Base-by-base conservation (phyloP, 331 rosid genomes). In the Acacia pycnantha region DNA sequence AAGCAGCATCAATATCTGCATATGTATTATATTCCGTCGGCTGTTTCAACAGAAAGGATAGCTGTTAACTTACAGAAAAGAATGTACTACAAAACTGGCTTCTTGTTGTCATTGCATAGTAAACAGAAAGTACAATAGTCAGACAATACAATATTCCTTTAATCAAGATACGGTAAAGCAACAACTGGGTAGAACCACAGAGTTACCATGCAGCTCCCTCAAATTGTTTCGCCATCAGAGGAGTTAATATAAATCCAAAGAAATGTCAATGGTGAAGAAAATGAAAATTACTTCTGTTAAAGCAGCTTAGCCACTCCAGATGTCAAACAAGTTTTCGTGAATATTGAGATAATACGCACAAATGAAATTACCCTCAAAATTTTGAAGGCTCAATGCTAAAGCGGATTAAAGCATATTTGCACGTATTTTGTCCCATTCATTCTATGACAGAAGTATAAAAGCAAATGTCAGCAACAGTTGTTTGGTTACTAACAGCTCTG, bases 1-100 rank as follows among this genome's bases (percentile, higher is more conserved):
- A 93, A 64, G 95, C 97, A 75, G 97, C 97, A 78, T 91, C 97
- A 73, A 95, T 93, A 90, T 95, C 97, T 67, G 97, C 91, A 82
- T 95, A 95, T 43, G 98, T 95, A 82, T 95, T 95, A 88, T 47
- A 93, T 84, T 95, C 98, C 86, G 93, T 88, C 71, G 98, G 95
- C 97, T 95, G 97, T 88, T 89, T 85, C 90, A 86, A 85, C 83
- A 86, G 80, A 73, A 85, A 72, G 73, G 71, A 77, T 54, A 62
- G 62, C 64, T 61, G 89, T 91, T 75, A 89, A 87, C 72, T 79
- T 51, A 56, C 67, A 67, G 80, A 56, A 27, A 74, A 77, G 61
- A 54, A 70, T 67, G 70, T 31, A 82, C 58, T 72, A 46, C 31
- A 82, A 66, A 80, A 61, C 21, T 46, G n/a, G 50, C 41, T 22